These are phyloP conservation scores for Yamadazyma epiphylla DNA, from an alignment of 1,139 yeast species.

Conservation along the genomic window DNA sequence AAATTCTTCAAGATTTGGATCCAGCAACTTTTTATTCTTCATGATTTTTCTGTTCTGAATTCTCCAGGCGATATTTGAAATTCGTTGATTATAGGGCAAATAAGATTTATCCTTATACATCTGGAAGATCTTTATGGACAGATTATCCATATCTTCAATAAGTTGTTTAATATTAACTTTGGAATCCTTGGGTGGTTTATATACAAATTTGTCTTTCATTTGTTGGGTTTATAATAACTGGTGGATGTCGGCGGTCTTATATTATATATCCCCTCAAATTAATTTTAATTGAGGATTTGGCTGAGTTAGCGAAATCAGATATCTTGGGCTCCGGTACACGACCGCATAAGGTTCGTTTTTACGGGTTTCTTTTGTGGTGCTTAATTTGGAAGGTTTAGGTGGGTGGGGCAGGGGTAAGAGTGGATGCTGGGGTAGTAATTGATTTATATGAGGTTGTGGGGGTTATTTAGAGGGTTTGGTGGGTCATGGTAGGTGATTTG, in stretches of 20 bases:
- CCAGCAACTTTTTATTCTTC: slow-evolving; percentile 9
- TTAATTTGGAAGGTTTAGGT: background rate
- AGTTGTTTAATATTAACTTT: slow-evolving; percentile 11
- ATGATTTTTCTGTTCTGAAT: slow-evolving; percentile 37
- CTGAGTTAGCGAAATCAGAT: too few species aligned
- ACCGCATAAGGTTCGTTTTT: too few species aligned
- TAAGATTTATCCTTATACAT: slow-evolving; percentile 43
- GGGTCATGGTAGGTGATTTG: background rate
- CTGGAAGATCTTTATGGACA: slow-evolving; percentile 32
- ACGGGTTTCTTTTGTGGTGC: too few species aligned
- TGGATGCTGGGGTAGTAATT: background rate
- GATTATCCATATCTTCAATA: slow-evolving; percentile 21
- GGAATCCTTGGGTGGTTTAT: slow-evolving; percentile 12
- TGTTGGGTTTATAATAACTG: too few species aligned
- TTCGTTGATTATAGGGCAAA: slow-evolving; percentile 42
- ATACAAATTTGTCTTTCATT: slow-evolving; percentile 10
- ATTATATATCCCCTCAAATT: too few species aligned
- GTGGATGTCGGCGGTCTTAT: too few species aligned
- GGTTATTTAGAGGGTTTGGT: background rate
- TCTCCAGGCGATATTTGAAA: slow-evolving; percentile 46
- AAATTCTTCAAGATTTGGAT: slow-evolving; percentile 38
- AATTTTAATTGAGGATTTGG: too few species aligned
- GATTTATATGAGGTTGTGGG: too few species aligned
- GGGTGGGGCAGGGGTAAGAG: background rate
- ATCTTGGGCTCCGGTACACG: too few species aligned